Base-by-base conservation (phyloP, 805 yeast genomes). In the Kuraishia borneana region DNA sequence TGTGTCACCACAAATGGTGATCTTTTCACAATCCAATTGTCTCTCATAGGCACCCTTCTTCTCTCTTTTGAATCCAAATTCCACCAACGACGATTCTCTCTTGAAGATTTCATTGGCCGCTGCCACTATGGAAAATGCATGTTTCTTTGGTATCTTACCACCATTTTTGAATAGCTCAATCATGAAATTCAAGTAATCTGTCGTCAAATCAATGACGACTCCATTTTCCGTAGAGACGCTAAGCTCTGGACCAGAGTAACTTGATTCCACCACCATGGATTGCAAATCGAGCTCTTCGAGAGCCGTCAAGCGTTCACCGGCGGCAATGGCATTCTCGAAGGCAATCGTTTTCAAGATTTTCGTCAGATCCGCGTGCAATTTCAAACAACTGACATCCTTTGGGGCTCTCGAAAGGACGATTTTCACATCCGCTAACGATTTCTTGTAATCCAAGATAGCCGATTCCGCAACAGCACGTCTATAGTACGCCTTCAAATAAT, bases 1-100 rank as follows among this genome's bases (percentile, higher is more conserved):
- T 1, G 96, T 89, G 55, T 92, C 98, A 44, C 98, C 98, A 45
- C 95, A 92, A 7, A 92, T 83, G 1, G 96, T 84, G 31, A 89
- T 65, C 39, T 61, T 70, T 36, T 62, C 55, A 14, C 48, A 51
- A 4, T 49, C 65, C 59, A 44, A 36, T 25, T 39, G 44, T 45
- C 48, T 12, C 53, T 54, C 39, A 75, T 47, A 48, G 80, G 94
- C 26, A 70, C 75, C 65, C 36, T 55, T 39, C 14, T 37, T 40
- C 3, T 34, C 18, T 36, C 55, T 39, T 7, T 39, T 32, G 8
- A 67, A 48, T 3, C 62, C 60, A 26, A 89, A 51, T 49, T 88
- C 97, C 23, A 78, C 81, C 65, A 88, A 61, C 1, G 95, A 67
- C 6, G 77, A 70, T 51, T 89, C 96, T 2, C 61, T 41, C 37